phyloP scores from a whole-genome alignment of 2,329 filamentous ascomycete genomes.

The Biscogniauxia marginata region DNA sequence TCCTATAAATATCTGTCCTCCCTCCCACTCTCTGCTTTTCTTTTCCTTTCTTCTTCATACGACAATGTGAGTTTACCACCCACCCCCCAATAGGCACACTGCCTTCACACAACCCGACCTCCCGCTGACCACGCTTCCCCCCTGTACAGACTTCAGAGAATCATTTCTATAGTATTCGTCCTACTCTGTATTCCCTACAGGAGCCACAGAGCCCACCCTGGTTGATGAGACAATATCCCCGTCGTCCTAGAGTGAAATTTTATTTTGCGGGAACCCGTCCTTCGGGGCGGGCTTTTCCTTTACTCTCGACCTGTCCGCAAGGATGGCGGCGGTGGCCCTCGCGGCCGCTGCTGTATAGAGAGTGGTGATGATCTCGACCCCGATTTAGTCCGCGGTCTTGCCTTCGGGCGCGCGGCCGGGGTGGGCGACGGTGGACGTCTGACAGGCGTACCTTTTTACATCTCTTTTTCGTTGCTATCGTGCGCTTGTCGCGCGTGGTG shows the following conservation, averaged over 20 bases:
- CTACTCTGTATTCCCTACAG: slow-evolving; percentile 86
- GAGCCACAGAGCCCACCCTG: slow-evolving; percentile 94
- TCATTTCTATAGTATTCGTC: slow-evolving; percentile 99
- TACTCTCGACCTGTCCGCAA: slow-evolving; percentile 61
- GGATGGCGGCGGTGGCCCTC: slow-evolving; percentile 50
- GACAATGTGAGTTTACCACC: slow-evolving; percentile 55
- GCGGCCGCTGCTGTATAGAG: slow-evolving; percentile 64
- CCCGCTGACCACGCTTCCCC: slow-evolving; percentile 5
- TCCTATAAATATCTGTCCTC: slow-evolving; percentile 40
- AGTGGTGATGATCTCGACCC: slow-evolving; percentile 95
- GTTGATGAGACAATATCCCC: slow-evolving; percentile 92
- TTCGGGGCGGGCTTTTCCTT: slow-evolving; percentile 38
- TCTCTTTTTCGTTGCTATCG: slow-evolving; percentile 55
- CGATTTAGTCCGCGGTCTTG: slow-evolving; percentile 57
- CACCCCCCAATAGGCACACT: slow-evolving; percentile 35
- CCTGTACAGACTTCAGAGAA: slow-evolving; percentile 58
- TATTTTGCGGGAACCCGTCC: slow-evolving; percentile 36
- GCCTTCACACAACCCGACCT: background rate
- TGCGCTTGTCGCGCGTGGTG: slow-evolving; percentile 46
- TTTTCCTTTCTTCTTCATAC: slow-evolving; percentile 53
- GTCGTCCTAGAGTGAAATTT: slow-evolving; percentile 82
- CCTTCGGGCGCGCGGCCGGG: slow-evolving; percentile 74
- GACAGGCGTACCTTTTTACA: slow-evolving; percentile 62
- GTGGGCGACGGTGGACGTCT: slow-evolving; percentile 88
- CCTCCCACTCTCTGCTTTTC: slow-evolving; percentile 34